Percentiles rank a stretch among this genome's conserved stretches.
These are phyloP conservation scores for Dictyostelium purpureum DNA, from an alignment of 78 protist species.

Conservation along the genomic window DNA sequence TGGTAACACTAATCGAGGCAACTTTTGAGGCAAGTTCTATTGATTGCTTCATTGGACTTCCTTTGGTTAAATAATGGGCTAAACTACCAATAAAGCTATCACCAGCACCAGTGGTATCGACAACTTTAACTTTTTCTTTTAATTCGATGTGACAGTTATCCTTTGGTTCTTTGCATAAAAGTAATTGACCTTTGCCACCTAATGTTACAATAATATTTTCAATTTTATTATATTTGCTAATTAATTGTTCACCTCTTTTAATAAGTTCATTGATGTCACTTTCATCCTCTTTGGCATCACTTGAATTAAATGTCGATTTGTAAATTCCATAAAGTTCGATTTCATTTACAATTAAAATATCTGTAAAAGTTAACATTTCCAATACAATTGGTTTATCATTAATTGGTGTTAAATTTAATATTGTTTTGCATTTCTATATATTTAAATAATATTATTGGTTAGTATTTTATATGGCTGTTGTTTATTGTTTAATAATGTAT, in stretches of 20 bases:
- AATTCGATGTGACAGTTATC: background rate
- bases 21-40: slow-evolving; percentile 30
- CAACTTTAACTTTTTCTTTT: background rate
- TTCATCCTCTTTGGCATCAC: background rate
- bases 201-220: slow-evolving; percentile 39
- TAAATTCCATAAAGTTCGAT: slow-evolving; percentile 10
- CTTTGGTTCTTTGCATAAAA: background rate
- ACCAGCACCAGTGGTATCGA: slow-evolving; percentile 83
- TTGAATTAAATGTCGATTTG: background rate
- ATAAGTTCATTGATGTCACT: background rate
- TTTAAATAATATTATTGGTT: background rate
- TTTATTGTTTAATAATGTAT: background rate
- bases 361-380: slow-evolving; percentile 17
- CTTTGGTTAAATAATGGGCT: slow-evolving; percentile 14
- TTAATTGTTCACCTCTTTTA: background rate
- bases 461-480: background rate
- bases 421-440: slow-evolving; percentile 23
- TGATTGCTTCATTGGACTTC: background rate
- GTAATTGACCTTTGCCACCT: slow-evolving; percentile 36
- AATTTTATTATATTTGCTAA: background rate
- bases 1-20: slow-evolving; percentile 28
- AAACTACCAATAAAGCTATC: slow-evolving; percentile 69
- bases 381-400: slow-evolving; percentile 12
- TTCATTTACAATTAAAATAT: slow-evolving; percentile 63
- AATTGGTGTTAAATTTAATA: slow-evolving; percentile 58